phyloP scores from a whole-genome alignment of 805 yeast genomes.

The Hanseniaspora valbyensis region DNA sequence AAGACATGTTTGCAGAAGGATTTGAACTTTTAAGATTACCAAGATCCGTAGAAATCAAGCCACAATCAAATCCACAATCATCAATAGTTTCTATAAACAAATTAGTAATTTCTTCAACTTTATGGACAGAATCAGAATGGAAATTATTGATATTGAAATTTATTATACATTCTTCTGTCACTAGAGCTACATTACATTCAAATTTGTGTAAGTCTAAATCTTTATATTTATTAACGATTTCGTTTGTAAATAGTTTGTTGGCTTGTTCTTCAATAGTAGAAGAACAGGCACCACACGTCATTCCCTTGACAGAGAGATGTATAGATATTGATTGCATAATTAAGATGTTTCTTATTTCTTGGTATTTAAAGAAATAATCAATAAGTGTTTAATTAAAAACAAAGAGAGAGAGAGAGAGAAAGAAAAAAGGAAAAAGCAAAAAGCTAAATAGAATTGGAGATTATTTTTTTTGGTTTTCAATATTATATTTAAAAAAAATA shows the following conservation, averaged over 20 bases:
- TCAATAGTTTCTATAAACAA: slow-evolving; percentile 60
- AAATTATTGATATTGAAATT: slow-evolving; percentile 16
- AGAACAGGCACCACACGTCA: slow-evolving; percentile 88
- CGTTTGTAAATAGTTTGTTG: slow-evolving; percentile 36
- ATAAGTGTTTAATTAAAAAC: too few relatives aligned
- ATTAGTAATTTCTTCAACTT: slow-evolving; percentile 51
- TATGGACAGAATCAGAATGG: slow-evolving; percentile 21
- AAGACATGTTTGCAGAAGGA: not conserved
- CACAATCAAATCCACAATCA: slow-evolving; percentile 64
- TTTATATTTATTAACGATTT: not conserved
- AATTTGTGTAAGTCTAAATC: not conserved
- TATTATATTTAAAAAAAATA: too few relatives aligned
- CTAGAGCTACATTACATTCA: slow-evolving; percentile 25
- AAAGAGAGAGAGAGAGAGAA: too few relatives aligned
- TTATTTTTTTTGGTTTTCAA: too few relatives aligned
- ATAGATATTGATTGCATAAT: not conserved
- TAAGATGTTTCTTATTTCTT: too few relatives aligned
- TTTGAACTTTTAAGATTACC: not conserved
- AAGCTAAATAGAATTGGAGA: too few relatives aligned
- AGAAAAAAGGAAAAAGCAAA: too few relatives aligned
- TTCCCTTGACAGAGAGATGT: slow-evolving; percentile 40
- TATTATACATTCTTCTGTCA: slow-evolving; percentile 59
- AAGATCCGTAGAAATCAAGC: slow-evolving; percentile 32
- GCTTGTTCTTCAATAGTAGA: slow-evolving; percentile 52
- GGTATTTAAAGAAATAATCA: too few relatives aligned